Evolutionary conservation across 768 basidiomycete genomes (phyloP), one percentile per base, ranked within the genome.

Genomic region (Butyriboletus loyo): DNA sequence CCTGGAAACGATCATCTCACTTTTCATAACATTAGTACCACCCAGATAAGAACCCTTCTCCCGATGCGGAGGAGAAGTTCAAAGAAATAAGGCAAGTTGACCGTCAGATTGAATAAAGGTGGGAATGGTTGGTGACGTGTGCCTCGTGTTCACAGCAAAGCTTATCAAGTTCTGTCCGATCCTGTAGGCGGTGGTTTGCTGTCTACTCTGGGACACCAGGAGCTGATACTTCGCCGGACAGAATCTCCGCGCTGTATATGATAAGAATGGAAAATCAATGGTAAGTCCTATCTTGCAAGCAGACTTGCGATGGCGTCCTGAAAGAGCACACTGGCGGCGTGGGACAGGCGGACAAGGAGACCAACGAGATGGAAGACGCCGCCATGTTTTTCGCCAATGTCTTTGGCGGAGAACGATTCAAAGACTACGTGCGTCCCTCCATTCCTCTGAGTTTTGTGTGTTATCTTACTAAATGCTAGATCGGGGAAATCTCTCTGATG

Each of bases 1-100:
- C 35, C 21, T 27, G 21, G 17, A n/a, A 39, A 5, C 15, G 19
- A 17, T 35, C 34, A 4, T 32, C 25, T 47, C n/a, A 19, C 49
- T 28, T 38, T 32, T 53, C 39, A 14, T 43, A 53, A 35, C n/a
- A 19, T 30, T 59, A 94, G 89, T 96, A 86, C 67, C 94, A 97
- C 67, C 95, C 94, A 5, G 95, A 97, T 73, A 97, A 96, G 80
- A 98, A 98, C 64, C 79, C 83, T 7, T 88, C 91, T 5, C 80
- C 85, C n/a, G 92, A 92, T 63, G 97, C 96, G 1, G 93, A 94
- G 67, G 87, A 90, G 68, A 94, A 86, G 75, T 99, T 99, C 77
- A 96, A 98, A 73, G 91, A 97, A 41, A 91, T 99, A 65, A 93
- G 92, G 90, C 86, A 60, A 56, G 69, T 68, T 36, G 46, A 19